Evolutionary conservation across 2,329 filamentous ascomycete genomes (phyloP).

Genomic region (Fusarium redolens): DNA sequence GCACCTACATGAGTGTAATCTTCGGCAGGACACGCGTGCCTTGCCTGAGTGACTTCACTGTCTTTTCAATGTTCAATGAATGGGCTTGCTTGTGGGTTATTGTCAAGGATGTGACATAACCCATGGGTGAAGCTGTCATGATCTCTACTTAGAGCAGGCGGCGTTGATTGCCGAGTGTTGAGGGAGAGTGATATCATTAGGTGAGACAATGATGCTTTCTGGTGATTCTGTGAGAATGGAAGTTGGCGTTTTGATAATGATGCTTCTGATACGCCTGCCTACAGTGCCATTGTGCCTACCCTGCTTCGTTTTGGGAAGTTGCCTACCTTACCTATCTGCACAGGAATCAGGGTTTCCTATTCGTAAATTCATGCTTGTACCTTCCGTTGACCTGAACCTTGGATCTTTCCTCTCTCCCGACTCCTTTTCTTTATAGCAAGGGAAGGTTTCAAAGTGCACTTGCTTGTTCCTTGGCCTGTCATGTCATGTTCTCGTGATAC

Average conservation of each 20-base stretch:
- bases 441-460: neutral
- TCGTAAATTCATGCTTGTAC: neutral
- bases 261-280: neutral
- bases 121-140: constrained; percentile 10
- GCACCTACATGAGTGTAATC: constrained; percentile 8
- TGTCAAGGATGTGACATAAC: neutral
- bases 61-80: neutral
- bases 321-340: neutral
- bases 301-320: neutral
- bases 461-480: neutral
- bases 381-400: neutral
- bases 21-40: constrained; percentile 21
- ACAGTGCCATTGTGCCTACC: neutral
- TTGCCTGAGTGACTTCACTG: neutral
- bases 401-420: neutral
- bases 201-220: neutral
- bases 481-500: constrained; percentile 18
- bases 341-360: constrained; percentile 6
- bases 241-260: constrained; percentile 1
- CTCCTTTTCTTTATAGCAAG: neutral
- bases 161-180: neutral
- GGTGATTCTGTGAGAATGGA: neutral
- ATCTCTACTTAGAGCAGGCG: constrained; percentile 3
- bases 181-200: neutral
- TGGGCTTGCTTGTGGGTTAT: constrained; percentile 5